Percentiles rank a stretch among this genome's conserved stretches.
Evolutionary conservation across 2,329 filamentous ascomycete genomes (phyloP).

Genomic region (Davidsoniella neocaledoniae): DNA sequence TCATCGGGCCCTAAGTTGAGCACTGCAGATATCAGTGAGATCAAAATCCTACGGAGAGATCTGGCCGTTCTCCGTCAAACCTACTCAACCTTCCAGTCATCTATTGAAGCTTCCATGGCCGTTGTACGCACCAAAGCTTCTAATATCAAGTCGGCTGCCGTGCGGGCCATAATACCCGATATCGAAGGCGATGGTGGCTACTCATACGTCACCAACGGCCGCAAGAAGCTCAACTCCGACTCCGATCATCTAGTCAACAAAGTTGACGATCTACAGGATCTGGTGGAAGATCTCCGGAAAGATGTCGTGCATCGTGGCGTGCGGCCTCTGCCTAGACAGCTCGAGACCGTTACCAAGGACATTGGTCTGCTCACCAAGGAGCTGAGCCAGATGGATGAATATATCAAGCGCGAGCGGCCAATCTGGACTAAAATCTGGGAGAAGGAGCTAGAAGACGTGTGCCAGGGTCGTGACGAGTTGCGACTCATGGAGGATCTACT

Average conservation of each 20-base stretch:
- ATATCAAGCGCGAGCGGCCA: slow-evolving; percentile 79
- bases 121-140: slow-evolving; percentile 65
- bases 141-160: slow-evolving; percentile 59
- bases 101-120: slow-evolving; percentile 77
- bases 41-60: slow-evolving; percentile 71
- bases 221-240: slow-evolving; percentile 72
- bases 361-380: slow-evolving; percentile 68
- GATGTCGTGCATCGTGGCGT: slow-evolving; percentile 90
- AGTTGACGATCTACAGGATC: slow-evolving; percentile 93
- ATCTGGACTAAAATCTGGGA: slow-evolving; percentile 99
- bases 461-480: slow-evolving; percentile 84
- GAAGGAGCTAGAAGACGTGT: slow-evolving; percentile 88
- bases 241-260: slow-evolving; percentile 80
- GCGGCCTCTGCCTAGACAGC: slow-evolving; percentile 72
- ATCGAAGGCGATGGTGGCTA: slow-evolving; percentile 67
- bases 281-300: slow-evolving; percentile 91
- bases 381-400: slow-evolving; percentile 87
- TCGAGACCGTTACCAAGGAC: slow-evolving; percentile 79
- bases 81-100: slow-evolving; percentile 77
- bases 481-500: slow-evolving; percentile 93
- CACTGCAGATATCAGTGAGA: slow-evolving; percentile 52
- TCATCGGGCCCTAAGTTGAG: slow-evolving; percentile 28
- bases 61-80: slow-evolving; percentile 85
- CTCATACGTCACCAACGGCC: slow-evolving; percentile 68
- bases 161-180: slow-evolving; percentile 52